These are phyloP conservation scores for Plectosphaerella cucumerina DNA, from an alignment of 2,329 filamentous ascomycete genomes.

Conservation along the genomic window DNA sequence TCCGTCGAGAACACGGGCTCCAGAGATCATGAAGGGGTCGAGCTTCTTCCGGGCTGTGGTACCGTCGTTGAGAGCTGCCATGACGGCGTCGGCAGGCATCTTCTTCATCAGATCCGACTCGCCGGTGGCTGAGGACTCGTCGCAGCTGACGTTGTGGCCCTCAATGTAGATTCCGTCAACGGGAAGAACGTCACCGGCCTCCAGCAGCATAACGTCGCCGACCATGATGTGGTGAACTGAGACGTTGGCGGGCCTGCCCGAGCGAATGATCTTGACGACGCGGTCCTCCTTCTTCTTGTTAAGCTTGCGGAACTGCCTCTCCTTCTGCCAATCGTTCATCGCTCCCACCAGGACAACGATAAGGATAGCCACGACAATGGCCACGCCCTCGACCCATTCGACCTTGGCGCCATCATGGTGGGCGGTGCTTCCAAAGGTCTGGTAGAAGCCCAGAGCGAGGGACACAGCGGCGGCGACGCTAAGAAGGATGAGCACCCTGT, in stretches of 20 bases:
- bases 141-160: constrained; percentile 52
- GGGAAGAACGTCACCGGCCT: constrained; percentile 69
- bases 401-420: constrained; percentile 48
- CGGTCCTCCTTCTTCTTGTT: constrained; percentile 79
- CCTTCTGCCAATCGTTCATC: constrained; percentile 80
- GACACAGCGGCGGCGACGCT: constrained; percentile 69
- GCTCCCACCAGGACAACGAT: constrained; percentile 75
- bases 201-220: constrained; percentile 70
- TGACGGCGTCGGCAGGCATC: constrained; percentile 53
- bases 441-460: constrained; percentile 69
- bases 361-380: constrained; percentile 72
- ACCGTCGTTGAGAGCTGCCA: constrained; percentile 45
- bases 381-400: constrained; percentile 79
- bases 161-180: constrained; percentile 66
- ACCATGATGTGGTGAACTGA: constrained; percentile 68
- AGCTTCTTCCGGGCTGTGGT: constrained; percentile 46
- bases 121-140: constrained; percentile 70
- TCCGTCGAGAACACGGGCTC: constrained; percentile 63
- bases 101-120: constrained; percentile 73
- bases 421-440: constrained; percentile 55
- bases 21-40: constrained; percentile 80
- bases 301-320: constrained; percentile 74
- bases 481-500: constrained; percentile 71
- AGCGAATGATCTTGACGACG: constrained; percentile 69
- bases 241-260: constrained; percentile 65